Evolutionary conservation across 1,139 yeast species (phyloP).

Genomic region (Sugiyamaella castrensis): DNA sequence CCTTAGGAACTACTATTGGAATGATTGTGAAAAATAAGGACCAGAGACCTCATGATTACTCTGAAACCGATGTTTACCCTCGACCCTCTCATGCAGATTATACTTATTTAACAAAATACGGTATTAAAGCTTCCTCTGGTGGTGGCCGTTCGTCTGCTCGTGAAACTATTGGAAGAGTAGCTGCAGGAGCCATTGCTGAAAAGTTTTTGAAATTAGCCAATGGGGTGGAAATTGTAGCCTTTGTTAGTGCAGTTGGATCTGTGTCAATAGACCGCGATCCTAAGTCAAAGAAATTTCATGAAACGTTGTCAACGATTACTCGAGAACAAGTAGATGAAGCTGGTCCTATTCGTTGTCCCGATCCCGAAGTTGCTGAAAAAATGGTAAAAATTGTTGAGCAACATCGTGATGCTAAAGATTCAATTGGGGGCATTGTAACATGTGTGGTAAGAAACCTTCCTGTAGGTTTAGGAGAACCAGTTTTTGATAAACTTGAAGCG

Average conservation of each 20-base stretch:
- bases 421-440: slow-evolving; percentile 96
- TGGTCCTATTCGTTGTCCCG: slow-evolving; percentile 96
- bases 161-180: slow-evolving; percentile 97
- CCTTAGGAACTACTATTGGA: slow-evolving; percentile 93
- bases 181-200: slow-evolving; percentile 98
- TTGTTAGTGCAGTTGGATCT: slow-evolving; percentile 86
- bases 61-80: slow-evolving; percentile 92
- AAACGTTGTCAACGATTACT: slow-evolving; percentile 68
- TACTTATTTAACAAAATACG: slow-evolving; percentile 88
- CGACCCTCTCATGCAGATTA: slow-evolving; percentile 98
- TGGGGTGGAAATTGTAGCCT: slow-evolving; percentile 91
- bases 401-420: slow-evolving; percentile 82
- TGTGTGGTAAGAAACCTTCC: slow-evolving; percentile 95
- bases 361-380: slow-evolving; percentile 59
- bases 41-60: slow-evolving; percentile 94
- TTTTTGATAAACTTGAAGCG: slow-evolving; percentile 95
- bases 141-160: slow-evolving; percentile 98
- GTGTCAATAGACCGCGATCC: slow-evolving; percentile 74
- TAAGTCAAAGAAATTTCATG: slow-evolving; percentile 58
- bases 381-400: slow-evolving; percentile 88
- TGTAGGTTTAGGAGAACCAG: slow-evolving; percentile 94
- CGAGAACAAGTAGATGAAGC: slow-evolving; percentile 83
- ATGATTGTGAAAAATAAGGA: slow-evolving; percentile 92
- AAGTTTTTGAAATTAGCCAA: slow-evolving; percentile 74
- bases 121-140: slow-evolving; percentile 89